Evolutionary conservation across 108 stramenopile genomes (phyloP), one percentile per base, ranked within the genome.

Genomic region (Nannochloropsis salina): DNA sequence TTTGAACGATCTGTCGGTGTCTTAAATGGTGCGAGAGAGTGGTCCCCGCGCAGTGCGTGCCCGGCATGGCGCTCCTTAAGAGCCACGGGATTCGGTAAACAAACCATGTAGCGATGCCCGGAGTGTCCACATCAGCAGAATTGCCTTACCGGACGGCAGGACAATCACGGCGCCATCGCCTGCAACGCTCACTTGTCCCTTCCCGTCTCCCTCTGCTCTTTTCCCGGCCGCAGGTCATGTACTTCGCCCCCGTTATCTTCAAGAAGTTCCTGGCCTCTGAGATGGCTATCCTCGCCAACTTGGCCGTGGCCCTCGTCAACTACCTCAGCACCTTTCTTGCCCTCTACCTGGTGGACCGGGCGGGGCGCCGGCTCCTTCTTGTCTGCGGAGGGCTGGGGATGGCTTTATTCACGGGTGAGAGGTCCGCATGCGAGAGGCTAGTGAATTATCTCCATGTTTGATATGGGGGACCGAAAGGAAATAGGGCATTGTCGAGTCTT

Each of bases 231-330:
- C 61, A 74, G 61, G 61, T 74, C 20, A 88, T 88, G 87, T 86
- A 85, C 42, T 89, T 83, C 41, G 86, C 88, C 9, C 88, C 88
- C n/a, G 80, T 47, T 81, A 86, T 89, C 83, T 83, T 86, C 82
- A 43, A 82, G 41, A 83, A 47, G 42, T 86, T 86, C 83, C 83
- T 89, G 15, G 88, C 84, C 82, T 10, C 80, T 10, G 80, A 85
- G 18, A 80, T 81, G 15, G 83, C 84, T 22, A 89, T 86, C 44
- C 79, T 83, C 31, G 88, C 87, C 40, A 83, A 87, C 51, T 44
- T 90, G 12, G 85, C 74, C 41, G 44, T 91, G 80, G 87, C 87
- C 80, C 47, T 91, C n/a, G 43, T 91, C 43, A 90, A 90, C 47
- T 90, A 85, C 20, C 86, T 90, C 44, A 41, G 88, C 21, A 91